Conservation (phyloP, 169 alveolate genomes). For the Cardiosporidium cionae region DNA sequence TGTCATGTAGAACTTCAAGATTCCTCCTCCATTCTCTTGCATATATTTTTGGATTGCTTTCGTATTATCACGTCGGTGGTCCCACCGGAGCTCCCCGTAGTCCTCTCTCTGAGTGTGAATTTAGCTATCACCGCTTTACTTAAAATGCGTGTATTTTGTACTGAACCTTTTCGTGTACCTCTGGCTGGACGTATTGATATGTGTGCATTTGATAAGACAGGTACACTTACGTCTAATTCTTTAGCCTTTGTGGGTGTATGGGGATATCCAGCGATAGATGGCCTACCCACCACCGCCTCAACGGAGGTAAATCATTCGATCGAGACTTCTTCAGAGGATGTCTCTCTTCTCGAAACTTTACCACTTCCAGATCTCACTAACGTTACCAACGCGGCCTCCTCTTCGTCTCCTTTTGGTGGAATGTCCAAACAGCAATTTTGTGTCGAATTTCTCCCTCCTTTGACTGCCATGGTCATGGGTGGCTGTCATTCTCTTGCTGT, state of each 20-base stretch:
- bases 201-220: constrained; percentile 96
- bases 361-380: no score
- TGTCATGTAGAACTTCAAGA: constrained; percentile 58
- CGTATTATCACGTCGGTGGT: constrained; percentile 94
- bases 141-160: constrained; percentile 86
- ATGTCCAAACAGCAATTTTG: no score
- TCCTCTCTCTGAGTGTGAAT: constrained; percentile 92
- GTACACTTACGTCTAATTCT: constrained; percentile 91
- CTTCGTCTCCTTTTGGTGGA: no score
- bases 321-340: no score
- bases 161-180: constrained; percentile 82
- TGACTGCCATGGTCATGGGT: constrained; percentile 76
- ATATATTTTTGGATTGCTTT: constrained; percentile 77
- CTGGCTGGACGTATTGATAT: constrained; percentile 52
- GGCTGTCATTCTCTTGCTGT: constrained; percentile 88
- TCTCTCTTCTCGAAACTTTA: no score
- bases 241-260: constrained; percentile 66
- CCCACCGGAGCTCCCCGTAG: constrained; percentile 98
- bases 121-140: constrained; percentile 80
- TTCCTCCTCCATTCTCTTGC: not conserved
- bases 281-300: no score
- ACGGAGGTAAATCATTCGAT: no score
- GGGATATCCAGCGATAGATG: constrained; percentile 22
- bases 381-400: no score
- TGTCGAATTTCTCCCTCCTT: constrained; percentile 48